Evolutionary conservation across 805 yeast species (phyloP), one percentile per base, ranked within the genome.

Genomic region (Starmerella asiatica): DNA sequence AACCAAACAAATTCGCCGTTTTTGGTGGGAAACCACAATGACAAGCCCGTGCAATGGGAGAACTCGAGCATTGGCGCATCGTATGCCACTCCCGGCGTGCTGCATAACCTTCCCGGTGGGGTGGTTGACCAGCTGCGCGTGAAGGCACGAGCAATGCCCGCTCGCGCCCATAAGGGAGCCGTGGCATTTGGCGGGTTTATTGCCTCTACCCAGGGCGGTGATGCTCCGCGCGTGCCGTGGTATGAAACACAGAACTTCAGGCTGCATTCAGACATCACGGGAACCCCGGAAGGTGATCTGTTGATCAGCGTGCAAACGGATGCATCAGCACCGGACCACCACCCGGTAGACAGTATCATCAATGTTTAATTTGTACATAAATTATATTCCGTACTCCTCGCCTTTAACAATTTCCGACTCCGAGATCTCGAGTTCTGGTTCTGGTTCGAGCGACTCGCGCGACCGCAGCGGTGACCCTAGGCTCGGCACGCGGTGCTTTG

Each of bases 21-120:
- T 4, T 6, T 16, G 26, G n/a, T 19, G 7, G 27, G 16, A 16
- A 20, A 32, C n/a, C 14, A 20, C 34, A 23, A 35, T 17, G 15
- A 6, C 30, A 44, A 29, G 26, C 39, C 40, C 19, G 35, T 32
- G n/a, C 33, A 39, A 35, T 31, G 42, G 37, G 40, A 42, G 32
- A 37, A 20, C 36, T 36, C 39, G 11, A 35, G 36, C 20, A 40
- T 58, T 17, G 62, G 62, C 21, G 49, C 56, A 29, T 50, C 52
- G 27, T 59, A 59, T 43, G 53, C 50, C 20, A 44, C 51, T 27
- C 53, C 56, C 30, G 60, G 60, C 14, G 45, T 51, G 11, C 43
- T 55, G 23, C 47, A 40, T 37, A 58, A 57, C 49, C 54, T 59
- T 2, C 57, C 59, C 17, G 37, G 42, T 14, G 62, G 61, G 12